phyloP scores from a whole-genome alignment of 768 basidiomycete species.

The Podaxis carcinomalis region DNA sequence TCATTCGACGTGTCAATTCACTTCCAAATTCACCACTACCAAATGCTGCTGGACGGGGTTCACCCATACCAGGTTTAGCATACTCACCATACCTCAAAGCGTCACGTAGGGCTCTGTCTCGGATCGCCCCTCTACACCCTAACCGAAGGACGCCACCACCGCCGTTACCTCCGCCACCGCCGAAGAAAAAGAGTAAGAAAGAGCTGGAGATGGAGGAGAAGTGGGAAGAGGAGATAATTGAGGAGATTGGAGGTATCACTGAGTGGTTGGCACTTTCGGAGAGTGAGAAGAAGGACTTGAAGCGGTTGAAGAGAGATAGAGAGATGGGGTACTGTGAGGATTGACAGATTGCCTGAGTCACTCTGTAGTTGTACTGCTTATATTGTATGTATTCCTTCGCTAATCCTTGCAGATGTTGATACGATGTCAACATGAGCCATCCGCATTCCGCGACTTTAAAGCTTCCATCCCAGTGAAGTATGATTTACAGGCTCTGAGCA shows the following conservation, averaged over 20 bases:
- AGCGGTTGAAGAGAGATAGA: constrained; percentile 56
- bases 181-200: constrained; percentile 78
- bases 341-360: constrained; percentile 15
- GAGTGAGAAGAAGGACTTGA: constrained; percentile 47
- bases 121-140: constrained; percentile 73
- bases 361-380: background rate
- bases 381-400: background rate
- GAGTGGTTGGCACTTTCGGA: constrained; percentile 47
- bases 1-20: constrained; percentile 69
- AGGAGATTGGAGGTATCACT: constrained; percentile 66
- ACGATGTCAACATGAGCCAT: background rate
- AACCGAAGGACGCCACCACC: constrained; percentile 73
- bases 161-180: constrained; percentile 63
- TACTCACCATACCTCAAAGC: constrained; percentile 68
- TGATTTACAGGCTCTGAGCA: background rate
- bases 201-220: constrained; percentile 70
- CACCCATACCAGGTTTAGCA: constrained; percentile 20
- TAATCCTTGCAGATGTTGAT: background rate
- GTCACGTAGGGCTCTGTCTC: constrained; percentile 55
- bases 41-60: constrained; percentile 4
- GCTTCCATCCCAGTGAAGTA: background rate
- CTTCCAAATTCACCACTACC: constrained; percentile 60
- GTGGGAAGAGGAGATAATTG: constrained; percentile 77
- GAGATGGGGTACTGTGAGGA: constrained; percentile 62
- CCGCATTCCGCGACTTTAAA: background rate